A percentile compares a stretch with the other conserved stretches of the same genome.
Conservation (phyloP, 2,329 filamentous ascomycete species). For the Pyrenophora teres region DNA sequence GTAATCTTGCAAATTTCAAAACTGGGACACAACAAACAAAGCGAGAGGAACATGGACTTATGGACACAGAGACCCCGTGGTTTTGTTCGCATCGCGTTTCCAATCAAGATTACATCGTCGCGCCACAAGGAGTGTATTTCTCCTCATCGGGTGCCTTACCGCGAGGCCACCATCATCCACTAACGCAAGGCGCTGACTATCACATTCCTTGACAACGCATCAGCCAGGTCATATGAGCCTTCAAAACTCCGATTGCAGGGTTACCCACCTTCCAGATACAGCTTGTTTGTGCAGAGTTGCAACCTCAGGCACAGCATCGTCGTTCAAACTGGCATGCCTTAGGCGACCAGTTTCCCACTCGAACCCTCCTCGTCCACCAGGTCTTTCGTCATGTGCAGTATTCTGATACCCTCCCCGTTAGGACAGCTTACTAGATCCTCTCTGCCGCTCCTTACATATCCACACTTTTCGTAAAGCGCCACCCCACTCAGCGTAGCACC, state of each 20-base stretch:
- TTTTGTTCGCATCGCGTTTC: neutral
- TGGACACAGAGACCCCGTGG: too few relatives aligned
- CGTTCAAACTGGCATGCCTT: neutral
- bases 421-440: slow-evolving; percentile 40
- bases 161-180: slow-evolving; percentile 16
- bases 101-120: slow-evolving; percentile 6
- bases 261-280: neutral
- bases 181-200: slow-evolving; percentile 7
- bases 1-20: neutral
- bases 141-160: slow-evolving; percentile 18
- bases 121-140: slow-evolving; percentile 7
- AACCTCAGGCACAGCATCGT: neutral
- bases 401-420: slow-evolving; percentile 39
- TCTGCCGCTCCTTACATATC: slow-evolving; percentile 42
- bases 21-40: neutral
- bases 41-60: neutral
- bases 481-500: slow-evolving; percentile 44
- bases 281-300: neutral
- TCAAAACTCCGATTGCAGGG: neutral
- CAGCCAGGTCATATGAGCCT: slow-evolving; percentile 11
- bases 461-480: slow-evolving; percentile 42
- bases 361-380: slow-evolving; percentile 2
- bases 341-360: neutral
- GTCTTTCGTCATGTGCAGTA: slow-evolving; percentile 45
- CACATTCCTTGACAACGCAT: slow-evolving; percentile 6